These are phyloP conservation scores for Aspergillus amoenus DNA, from an alignment of 2,329 filamentous ascomycete species.

Conservation along the genomic window DNA sequence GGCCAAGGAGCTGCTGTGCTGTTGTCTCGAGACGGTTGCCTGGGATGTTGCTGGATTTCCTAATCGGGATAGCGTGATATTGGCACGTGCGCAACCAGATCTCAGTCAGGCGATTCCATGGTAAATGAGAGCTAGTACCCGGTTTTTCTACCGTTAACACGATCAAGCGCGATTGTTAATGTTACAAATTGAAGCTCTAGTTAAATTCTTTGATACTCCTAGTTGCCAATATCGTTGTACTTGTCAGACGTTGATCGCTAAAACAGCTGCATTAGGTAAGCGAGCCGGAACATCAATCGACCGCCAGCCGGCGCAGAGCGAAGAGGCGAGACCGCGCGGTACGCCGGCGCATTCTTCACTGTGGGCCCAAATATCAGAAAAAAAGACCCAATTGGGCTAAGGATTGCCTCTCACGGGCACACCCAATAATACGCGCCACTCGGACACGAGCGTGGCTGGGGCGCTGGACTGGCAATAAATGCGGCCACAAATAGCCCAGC, in stretches of 20 bases:
- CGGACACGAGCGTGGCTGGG: too few relatives aligned
- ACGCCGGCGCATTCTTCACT: too few relatives aligned
- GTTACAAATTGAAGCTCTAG: neutral
- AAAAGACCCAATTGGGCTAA: too few relatives aligned
- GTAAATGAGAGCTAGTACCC: neutral
- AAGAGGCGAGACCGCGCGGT: neutral
- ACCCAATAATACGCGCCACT: too few relatives aligned
- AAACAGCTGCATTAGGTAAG: neutral
- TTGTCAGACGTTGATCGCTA: neutral
- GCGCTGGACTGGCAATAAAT: too few relatives aligned
- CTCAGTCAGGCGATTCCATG: neutral
- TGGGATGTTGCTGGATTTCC: constrained; percentile 8
- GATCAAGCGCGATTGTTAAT: neutral
- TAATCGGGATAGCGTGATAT: constrained; percentile 4
- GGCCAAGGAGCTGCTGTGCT: constrained; percentile 1
- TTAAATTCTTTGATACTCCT: neutral
- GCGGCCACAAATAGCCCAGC: too few relatives aligned
- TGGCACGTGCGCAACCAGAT: constrained; percentile 5
- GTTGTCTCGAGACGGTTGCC: constrained; percentile 1
- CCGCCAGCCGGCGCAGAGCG: neutral
- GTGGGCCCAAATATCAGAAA: too few relatives aligned
- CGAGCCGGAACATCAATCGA: neutral
- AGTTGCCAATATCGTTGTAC: neutral
- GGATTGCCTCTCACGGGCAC: too few relatives aligned
- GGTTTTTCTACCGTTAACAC: neutral